Evolutionary conservation across 2,329 filamentous ascomycete species (phyloP).

Genomic region (Plectosphaerella cucumerina): DNA sequence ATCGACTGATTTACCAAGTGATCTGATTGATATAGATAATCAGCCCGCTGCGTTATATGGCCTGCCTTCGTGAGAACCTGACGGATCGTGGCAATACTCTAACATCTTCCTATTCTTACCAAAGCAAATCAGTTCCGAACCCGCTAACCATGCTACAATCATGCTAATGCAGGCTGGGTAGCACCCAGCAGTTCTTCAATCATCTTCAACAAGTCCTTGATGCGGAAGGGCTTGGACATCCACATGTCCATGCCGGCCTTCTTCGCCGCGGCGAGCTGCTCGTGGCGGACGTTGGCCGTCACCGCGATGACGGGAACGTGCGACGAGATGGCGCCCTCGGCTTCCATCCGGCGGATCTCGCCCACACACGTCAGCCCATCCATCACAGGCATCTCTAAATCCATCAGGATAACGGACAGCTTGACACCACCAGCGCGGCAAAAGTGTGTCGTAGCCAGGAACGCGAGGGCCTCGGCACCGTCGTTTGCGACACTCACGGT

Average conservation of each 20-base stretch:
- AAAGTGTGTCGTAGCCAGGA: slow-evolving; percentile 28
- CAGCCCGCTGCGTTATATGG: no score
- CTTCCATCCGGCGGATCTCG: slow-evolving; percentile 33
- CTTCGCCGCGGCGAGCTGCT: slow-evolving; percentile 32
- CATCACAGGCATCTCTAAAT: slow-evolving; percentile 47
- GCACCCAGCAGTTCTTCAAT: slow-evolving; percentile 24
- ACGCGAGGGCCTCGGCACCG: slow-evolving; percentile 51
- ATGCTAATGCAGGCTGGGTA: background rate
- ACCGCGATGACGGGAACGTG: slow-evolving; percentile 42
- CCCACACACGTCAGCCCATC: slow-evolving; percentile 38
- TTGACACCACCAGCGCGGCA: slow-evolving; percentile 12
- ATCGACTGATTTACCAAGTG: no score
- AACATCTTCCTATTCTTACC: no score
- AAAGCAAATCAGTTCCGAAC: no score
- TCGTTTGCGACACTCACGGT: slow-evolving; percentile 58
- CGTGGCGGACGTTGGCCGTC: slow-evolving; percentile 38
- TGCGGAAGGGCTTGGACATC: slow-evolving; percentile 54
- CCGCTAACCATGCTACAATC: no score
- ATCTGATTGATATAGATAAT: no score
- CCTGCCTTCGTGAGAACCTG: no score
- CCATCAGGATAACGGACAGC: slow-evolving; percentile 39
- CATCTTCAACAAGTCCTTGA: slow-evolving; percentile 38
- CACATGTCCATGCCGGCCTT: slow-evolving; percentile 44
- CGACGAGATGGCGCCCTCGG: slow-evolving; percentile 20
- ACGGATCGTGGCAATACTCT: no score